These are phyloP conservation scores for Lipomyces kockii DNA, from an alignment of 805 yeast species.

Conservation along the genomic window DNA sequence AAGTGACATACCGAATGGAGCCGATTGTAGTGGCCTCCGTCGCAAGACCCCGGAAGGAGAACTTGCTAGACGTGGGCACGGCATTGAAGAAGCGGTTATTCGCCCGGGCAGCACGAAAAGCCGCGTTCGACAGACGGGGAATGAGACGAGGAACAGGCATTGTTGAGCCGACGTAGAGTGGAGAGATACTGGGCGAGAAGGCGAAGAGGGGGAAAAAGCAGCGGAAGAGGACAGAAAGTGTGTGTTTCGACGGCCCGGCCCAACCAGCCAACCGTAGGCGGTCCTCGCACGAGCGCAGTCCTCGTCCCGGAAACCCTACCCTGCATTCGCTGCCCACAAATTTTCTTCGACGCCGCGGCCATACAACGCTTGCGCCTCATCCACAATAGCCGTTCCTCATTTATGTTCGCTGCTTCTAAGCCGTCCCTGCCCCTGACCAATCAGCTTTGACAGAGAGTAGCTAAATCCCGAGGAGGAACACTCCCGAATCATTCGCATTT, in stretches of 20 bases:
- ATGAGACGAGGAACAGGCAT: constrained; percentile 59
- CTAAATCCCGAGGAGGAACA: background rate
- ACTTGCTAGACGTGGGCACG: constrained; percentile 35
- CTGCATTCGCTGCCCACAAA: background rate
- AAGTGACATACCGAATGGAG: constrained; percentile 65
- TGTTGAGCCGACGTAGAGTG: constrained; percentile 28
- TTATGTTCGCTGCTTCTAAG: background rate
- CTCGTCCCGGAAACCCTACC: background rate
- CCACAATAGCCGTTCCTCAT: background rate
- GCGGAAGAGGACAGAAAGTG: constrained; percentile 12
- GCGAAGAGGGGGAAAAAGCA: background rate
- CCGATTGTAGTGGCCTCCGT: constrained; percentile 65
- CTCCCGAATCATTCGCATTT: background rate
- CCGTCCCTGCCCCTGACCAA: background rate
- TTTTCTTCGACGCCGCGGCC: background rate
- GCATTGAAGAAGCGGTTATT: constrained; percentile 63
- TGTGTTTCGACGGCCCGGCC: constrained; percentile 1
- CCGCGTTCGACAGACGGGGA: constrained; percentile 68
- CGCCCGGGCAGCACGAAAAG: constrained; percentile 87
- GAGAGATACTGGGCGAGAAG: constrained; percentile 10
- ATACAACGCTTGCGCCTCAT: background rate
- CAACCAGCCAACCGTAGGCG: constrained; percentile 3
- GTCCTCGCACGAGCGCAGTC: background rate
- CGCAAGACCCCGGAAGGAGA: constrained; percentile 60
- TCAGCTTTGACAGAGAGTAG: background rate